Evolutionary conservation across 352 stramenopile species (phyloP), one percentile per base, ranked within the genome.

Genomic region (Phytopythium montanum): DNA sequence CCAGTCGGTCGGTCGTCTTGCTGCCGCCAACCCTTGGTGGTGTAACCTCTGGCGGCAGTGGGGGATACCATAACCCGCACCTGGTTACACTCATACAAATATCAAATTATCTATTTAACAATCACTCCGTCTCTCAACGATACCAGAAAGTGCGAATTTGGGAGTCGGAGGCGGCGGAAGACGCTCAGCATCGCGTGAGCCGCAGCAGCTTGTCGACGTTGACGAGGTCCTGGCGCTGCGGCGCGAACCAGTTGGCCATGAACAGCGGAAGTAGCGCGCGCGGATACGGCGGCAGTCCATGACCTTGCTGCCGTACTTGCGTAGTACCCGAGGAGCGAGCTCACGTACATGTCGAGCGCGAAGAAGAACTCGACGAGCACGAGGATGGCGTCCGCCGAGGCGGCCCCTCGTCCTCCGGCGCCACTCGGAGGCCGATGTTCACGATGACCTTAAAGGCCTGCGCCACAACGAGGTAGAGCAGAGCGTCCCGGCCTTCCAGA

Each of bases 261-360:
- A 79, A 84, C 0, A 87, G 33, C 1, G 81, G 81, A 8, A 81
- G 45, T 87, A 88, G 7, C 48, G 65, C 4, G 70, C 70, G 6
- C 65, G 72, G 23, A 86, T 84, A 9, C 64, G 38, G 2, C 19
- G 33, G 19, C 71, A 26, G 49, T 88, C 69, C 76, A 87, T 85
- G 42, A 84, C 64, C 41, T 89, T 91, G 64, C 88, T 91, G 13
- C 81, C 81, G 28, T 79, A 89, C 16, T 82, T n/a, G n/a, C 69
- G 45, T 86, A 91, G 57, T 73, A 87, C 0, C 81, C 79, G 0
- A 85, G 68, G 1, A 75, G 65, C 5, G 66, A 73, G 26, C 73
- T 57, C 18, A 88, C 75, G 34, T 77, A 75, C 28, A 87, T 58
- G 29, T 91, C 79, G 0, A 84, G 0, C 9, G 48, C 49, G 38